Percentiles rank a stretch among this genome's conserved stretches.
phyloP scores from a whole-genome alignment of 352 stramenopile genomes.

The Globisporangium okanoganense region DNA sequence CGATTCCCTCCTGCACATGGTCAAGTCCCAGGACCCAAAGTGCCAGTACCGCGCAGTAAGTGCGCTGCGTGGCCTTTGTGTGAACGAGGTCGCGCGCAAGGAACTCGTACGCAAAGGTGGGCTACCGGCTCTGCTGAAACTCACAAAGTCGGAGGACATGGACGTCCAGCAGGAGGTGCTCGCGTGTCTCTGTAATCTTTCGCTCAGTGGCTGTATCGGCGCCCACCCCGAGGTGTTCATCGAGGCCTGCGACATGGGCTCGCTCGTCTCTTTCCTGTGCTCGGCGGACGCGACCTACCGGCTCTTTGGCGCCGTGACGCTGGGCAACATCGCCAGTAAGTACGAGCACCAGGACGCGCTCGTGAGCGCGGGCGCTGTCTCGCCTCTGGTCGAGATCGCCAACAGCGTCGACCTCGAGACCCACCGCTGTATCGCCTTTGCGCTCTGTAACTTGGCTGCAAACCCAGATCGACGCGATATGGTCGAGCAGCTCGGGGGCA shows the following conservation, averaged over 20 bases:
- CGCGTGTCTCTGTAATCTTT: constrained; percentile 96
- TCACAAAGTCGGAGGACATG: constrained; percentile 92
- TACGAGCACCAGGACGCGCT: constrained; percentile 73
- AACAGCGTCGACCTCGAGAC: constrained; percentile 93
- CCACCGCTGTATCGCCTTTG: constrained; percentile 95
- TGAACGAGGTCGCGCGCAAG: constrained; percentile 80
- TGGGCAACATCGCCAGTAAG: constrained; percentile 93
- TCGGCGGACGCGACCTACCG: constrained; percentile 93
- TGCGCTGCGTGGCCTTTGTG: constrained; percentile 90
- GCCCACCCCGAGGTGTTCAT: constrained; percentile 89
- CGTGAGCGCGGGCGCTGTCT: constrained; percentile 82
- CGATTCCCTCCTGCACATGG: constrained; percentile 52
- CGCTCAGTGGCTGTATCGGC: constrained; percentile 92
- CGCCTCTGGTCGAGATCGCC: constrained; percentile 91
- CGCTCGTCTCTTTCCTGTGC: constrained; percentile 93
- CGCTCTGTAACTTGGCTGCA: constrained; percentile 93
- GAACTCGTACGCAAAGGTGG: constrained; percentile 88
- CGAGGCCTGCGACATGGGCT: constrained; percentile 86
- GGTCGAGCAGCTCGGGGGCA: constrained; percentile 91
- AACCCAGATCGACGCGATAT: constrained; percentile 79
- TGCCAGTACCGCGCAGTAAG: constrained; percentile 89
- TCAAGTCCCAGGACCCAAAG: constrained; percentile 59
- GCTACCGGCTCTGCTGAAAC: constrained; percentile 82
- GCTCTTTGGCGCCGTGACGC: constrained; percentile 93
- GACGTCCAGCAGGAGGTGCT: constrained; percentile 96